Evolutionary conservation across 2,329 filamentous ascomycete species (phyloP).

Genomic region (Aspergillus fischeri): DNA sequence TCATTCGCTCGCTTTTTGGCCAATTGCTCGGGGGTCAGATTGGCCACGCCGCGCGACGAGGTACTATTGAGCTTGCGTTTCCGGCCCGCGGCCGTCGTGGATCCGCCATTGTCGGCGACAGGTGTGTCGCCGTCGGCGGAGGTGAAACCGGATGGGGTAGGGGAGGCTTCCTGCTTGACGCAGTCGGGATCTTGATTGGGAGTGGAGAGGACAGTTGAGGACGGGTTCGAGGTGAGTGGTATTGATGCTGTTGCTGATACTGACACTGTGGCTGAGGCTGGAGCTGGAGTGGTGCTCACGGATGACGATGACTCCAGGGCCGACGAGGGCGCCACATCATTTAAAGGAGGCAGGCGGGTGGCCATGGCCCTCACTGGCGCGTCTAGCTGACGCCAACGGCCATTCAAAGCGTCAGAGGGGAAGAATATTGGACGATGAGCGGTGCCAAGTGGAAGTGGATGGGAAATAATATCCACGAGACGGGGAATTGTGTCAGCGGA

Average conservation of each 20-base stretch:
- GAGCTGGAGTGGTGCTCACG: constrained; percentile 4
- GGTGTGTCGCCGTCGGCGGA: constrained; percentile 22
- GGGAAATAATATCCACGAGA: not conserved
- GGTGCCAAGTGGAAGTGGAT: constrained; percentile 1
- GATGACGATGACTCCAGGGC: constrained; percentile 15
- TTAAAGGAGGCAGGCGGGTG: constrained; percentile 25
- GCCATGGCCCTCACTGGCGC: constrained; percentile 32
- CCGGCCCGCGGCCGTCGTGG: constrained; percentile 26
- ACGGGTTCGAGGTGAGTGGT: not conserved
- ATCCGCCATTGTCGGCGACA: constrained; percentile 13
- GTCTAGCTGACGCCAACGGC: constrained; percentile 19
- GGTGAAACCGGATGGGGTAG: constrained; percentile 20
- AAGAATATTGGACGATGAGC: not conserved
- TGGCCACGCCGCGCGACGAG: constrained; percentile 71
- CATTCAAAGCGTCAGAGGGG: constrained; percentile 21
- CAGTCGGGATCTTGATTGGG: constrained; percentile 9
- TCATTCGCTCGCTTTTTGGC: constrained; percentile 90
- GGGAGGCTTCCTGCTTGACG: constrained; percentile 25
- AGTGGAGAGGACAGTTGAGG: constrained; percentile 3
- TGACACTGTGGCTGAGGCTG: not conserved
- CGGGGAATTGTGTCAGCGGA: not conserved
- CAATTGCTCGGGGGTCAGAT: constrained; percentile 81
- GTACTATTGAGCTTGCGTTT: constrained; percentile 42
- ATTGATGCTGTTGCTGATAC: not conserved
- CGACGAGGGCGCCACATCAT: constrained; percentile 25